phyloP scores from a whole-genome alignment of 2,329 filamentous ascomycete genomes.

The Metarhizium album region DNA sequence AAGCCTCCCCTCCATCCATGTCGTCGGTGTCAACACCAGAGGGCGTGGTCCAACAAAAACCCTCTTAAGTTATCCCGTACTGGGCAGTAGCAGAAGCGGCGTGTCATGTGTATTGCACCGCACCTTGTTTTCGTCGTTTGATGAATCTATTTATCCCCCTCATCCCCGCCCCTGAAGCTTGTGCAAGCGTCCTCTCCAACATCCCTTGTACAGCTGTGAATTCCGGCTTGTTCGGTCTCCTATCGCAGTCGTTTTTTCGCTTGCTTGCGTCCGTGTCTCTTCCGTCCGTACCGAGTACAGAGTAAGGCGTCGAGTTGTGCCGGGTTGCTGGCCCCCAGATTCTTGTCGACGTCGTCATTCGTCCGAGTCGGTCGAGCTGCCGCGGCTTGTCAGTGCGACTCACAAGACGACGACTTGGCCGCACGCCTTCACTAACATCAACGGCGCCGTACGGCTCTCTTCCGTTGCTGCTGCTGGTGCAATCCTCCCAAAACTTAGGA shows the following conservation, averaged over 20 bases:
- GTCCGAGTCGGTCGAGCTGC: neutral
- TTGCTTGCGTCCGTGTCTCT: neutral
- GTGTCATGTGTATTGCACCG: neutral
- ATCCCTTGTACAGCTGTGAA: neutral
- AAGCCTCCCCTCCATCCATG: neutral
- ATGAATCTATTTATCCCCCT: conserved; percentile 2
- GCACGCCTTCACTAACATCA: neutral
- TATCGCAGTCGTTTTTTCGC: neutral
- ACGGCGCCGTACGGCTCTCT: neutral
- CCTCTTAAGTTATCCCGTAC: too few relatives aligned
- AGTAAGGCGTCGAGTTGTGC: neutral
- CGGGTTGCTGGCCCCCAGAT: neutral
- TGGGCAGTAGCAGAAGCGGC: neutral
- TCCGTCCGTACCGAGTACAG: too few relatives aligned
- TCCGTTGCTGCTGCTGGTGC: neutral
- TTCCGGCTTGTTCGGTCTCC: conserved; percentile 4
- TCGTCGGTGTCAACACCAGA: neutral
- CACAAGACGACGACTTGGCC: neutral
- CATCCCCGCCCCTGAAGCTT: neutral
- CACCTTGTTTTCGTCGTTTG: neutral
- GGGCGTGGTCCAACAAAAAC: conserved; percentile 1
- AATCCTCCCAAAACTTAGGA: neutral
- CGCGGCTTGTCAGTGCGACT: conserved; percentile 1
- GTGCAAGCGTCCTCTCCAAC: neutral
- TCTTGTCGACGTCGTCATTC: neutral